A percentile compares a stretch with the other conserved stretches of the same genome.
phyloP scores from a whole-genome alignment of 1,284 basidiomycete species.

The Cryptococcus sp. region DNA sequence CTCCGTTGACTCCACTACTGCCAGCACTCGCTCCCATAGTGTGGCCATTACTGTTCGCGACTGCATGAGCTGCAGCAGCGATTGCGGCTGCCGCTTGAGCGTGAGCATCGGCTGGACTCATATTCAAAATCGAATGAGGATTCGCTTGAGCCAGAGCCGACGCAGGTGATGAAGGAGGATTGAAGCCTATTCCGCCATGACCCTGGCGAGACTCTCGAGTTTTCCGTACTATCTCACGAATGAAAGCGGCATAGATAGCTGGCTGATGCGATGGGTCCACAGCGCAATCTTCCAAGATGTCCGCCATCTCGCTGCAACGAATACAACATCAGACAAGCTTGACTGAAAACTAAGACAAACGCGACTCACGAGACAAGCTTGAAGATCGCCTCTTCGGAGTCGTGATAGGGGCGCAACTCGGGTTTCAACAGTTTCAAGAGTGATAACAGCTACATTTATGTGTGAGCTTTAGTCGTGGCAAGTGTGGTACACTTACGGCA shows the following conservation, averaged over 20 bases:
- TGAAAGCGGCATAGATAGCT: conserved; percentile 79
- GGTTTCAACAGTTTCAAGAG: conserved; percentile 71
- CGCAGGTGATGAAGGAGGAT: conserved; percentile 14
- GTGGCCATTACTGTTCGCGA: conserved; percentile 5
- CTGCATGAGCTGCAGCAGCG: conserved; percentile 1
- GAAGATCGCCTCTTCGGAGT: conserved; percentile 44
- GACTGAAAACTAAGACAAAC: conserved; percentile 62
- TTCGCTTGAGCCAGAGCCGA: conserved; percentile 6
- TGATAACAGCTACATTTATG: conserved; percentile 65
- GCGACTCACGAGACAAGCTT: conserved; percentile 32
- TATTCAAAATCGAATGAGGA: not conserved
- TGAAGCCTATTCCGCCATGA: conserved; percentile 3
- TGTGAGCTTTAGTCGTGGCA: not conserved
- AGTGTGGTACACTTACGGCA: conserved; percentile 35
- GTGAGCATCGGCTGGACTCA: conserved; percentile 3
- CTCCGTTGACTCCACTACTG: conserved; percentile 3
- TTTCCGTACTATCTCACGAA: conserved; percentile 63
- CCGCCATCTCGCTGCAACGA: conserved; percentile 75
- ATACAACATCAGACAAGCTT: conserved; percentile 70
- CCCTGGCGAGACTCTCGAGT: conserved; percentile 51
- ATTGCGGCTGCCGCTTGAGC: not conserved
- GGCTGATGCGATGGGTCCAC: conserved; percentile 77
- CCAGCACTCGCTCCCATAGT: not conserved
- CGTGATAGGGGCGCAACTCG: conserved; percentile 46
- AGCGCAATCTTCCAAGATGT: conserved; percentile 71